Percentiles rank a stretch among this genome's conserved stretches.
These are phyloP conservation scores for Rhizopogon sp. DNA, from an alignment of 768 basidiomycete species.

Conservation along the genomic window DNA sequence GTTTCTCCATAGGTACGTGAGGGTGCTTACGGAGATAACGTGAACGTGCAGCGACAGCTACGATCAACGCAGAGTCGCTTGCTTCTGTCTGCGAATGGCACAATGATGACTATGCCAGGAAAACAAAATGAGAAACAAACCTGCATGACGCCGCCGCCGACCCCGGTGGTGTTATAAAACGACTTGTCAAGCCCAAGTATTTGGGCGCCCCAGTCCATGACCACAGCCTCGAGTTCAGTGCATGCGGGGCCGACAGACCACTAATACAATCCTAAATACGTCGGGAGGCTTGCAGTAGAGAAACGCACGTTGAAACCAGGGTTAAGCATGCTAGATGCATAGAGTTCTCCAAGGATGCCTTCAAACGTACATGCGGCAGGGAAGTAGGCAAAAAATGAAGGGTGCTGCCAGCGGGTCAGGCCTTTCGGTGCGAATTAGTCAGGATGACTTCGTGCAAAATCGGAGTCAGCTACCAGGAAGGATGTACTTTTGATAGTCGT, in stretches of 20 bases:
- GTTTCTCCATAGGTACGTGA: slow-evolving; percentile 41
- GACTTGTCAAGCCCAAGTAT: slow-evolving; percentile 57
- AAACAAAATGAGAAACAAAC: slow-evolving; percentile 29
- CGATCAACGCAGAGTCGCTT: too few relatives aligned
- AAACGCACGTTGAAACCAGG: slow-evolving; percentile 37
- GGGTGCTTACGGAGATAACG: slow-evolving; percentile 47
- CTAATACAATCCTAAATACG: slow-evolving; percentile 30
- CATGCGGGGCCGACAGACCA: slow-evolving; percentile 89
- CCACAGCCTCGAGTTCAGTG: slow-evolving; percentile 83
- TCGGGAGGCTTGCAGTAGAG: background rate
- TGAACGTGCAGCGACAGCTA: slow-evolving; percentile 14
- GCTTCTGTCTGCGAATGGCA: slow-evolving; percentile 26
- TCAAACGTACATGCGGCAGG: slow-evolving; percentile 77
- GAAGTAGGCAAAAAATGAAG: slow-evolving; percentile 87
- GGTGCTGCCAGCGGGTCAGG: slow-evolving; percentile 89
- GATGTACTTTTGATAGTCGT: slow-evolving; percentile 78
- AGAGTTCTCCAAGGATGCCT: slow-evolving; percentile 80
- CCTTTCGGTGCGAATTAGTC: slow-evolving; percentile 36
- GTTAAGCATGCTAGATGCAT: slow-evolving; percentile 66
- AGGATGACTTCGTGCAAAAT: background rate
- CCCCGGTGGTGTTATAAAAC: too few relatives aligned
- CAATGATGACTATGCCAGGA: background rate
- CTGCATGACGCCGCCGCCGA: too few relatives aligned
- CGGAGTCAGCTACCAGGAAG: slow-evolving; percentile 60
- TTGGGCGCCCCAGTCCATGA: slow-evolving; percentile 91